Conservation (phyloP, 352 stramenopile species). For the Phytophthora colocasiae region DNA sequence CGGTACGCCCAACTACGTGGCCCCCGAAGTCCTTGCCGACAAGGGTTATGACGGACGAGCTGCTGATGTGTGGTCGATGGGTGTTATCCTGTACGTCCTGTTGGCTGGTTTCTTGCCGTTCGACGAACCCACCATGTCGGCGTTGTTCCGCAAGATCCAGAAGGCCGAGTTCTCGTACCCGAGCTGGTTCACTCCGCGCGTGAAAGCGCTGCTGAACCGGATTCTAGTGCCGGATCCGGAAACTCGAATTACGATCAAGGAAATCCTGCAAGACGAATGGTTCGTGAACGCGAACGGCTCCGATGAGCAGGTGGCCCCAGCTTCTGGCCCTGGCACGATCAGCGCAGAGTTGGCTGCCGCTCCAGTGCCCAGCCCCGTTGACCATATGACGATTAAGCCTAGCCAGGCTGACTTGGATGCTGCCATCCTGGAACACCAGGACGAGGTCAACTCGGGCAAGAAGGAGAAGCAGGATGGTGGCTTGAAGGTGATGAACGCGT, state of each 20-base stretch:
- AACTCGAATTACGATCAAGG: constrained; percentile 82
- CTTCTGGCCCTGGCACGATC: constrained; percentile 24
- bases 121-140: constrained; percentile 95
- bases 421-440: constrained; percentile 83
- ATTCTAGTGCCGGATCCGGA: constrained; percentile 95
- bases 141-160: constrained; percentile 97
- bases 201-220: constrained; percentile 90
- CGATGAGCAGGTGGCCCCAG: constrained; percentile 35
- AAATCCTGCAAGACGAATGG: constrained; percentile 94
- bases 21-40: constrained; percentile 93
- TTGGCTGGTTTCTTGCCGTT: constrained; percentile 95
- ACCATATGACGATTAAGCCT: constrained; percentile 78
- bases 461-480: constrained; percentile 71
- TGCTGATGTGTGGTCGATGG: constrained; percentile 97
- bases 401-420: constrained; percentile 86
- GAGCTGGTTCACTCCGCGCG: constrained; percentile 90
- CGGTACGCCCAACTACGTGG: constrained; percentile 98
- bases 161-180: constrained; percentile 96
- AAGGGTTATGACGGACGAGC: constrained; percentile 95
- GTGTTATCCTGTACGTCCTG: constrained; percentile 98
- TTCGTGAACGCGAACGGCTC: constrained; percentile 70
- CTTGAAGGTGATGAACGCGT: constrained; percentile 92
- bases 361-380: constrained; percentile 24
- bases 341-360: constrained; percentile 23
- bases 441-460: constrained; percentile 73